These are phyloP conservation scores for Phyllosticta capitalensis DNA, from an alignment of 2,329 filamentous ascomycete genomes.

Conservation along the genomic window DNA sequence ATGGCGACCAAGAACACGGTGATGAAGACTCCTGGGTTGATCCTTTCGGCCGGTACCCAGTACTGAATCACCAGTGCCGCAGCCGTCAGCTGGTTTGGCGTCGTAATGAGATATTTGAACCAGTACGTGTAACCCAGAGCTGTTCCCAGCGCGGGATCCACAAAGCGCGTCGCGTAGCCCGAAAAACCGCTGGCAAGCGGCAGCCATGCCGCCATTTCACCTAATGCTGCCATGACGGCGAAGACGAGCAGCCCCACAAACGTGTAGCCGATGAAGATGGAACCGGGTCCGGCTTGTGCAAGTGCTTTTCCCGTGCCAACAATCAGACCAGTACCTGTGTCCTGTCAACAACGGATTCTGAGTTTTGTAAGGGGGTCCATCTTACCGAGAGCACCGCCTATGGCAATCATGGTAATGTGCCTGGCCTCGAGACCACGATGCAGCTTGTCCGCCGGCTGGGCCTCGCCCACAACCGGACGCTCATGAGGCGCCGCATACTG, in stretches of 20 bases:
- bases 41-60: conserved; percentile 55
- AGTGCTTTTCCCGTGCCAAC: conserved; percentile 51
- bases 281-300: conserved; percentile 47
- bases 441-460: conserved; percentile 22
- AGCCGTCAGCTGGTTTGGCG: conserved; percentile 76
- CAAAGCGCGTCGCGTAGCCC: conserved; percentile 70
- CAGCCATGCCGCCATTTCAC: conserved; percentile 78
- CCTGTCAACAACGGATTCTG: background rate
- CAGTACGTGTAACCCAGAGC: conserved; percentile 59
- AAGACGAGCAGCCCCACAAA: conserved; percentile 65
- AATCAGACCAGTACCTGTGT: conserved; percentile 53
- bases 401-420: conserved; percentile 56
- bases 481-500: conserved; percentile 1
- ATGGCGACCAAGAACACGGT: conserved; percentile 43
- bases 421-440: conserved; percentile 45
- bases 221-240: conserved; percentile 70
- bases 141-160: conserved; percentile 72
- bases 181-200: conserved; percentile 72
- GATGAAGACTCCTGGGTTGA: conserved; percentile 75
- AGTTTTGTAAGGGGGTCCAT: too few relatives aligned
- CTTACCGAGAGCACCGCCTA: conserved; percentile 58
- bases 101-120: conserved; percentile 76
- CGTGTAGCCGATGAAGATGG: conserved; percentile 63
- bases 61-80: conserved; percentile 69
- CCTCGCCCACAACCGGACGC: conserved; percentile 1